Percentiles rank a stretch among this genome's conserved stretches.
These are phyloP conservation scores for Nakazawaea anatomiae DNA, from an alignment of 805 yeast genomes.

Conservation along the genomic window DNA sequence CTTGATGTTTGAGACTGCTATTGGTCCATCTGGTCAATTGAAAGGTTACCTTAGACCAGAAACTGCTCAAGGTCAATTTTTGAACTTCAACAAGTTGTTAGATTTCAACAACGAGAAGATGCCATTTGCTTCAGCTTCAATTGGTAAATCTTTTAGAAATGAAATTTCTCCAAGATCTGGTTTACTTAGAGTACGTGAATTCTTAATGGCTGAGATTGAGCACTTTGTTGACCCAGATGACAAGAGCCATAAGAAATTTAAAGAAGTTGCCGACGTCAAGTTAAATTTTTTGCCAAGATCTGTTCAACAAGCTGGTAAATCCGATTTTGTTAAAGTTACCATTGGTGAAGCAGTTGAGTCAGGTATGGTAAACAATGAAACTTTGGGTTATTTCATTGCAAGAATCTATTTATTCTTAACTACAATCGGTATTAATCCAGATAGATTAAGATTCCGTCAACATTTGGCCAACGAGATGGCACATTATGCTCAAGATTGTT, in stretches of 20 bases:
- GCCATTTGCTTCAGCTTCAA: conserved; percentile 99
- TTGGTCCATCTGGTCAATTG: conserved; percentile 96
- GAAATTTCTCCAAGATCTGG: conserved; percentile 99
- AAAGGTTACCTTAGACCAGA: conserved; percentile 97
- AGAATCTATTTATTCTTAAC: conserved; percentile 81
- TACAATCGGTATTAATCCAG: conserved; percentile 85
- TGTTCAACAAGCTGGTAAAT: conserved; percentile 82
- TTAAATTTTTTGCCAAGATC: conserved; percentile 80
- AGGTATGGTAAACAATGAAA: conserved; percentile 92
- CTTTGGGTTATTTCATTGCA: conserved; percentile 94
- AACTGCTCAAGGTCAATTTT: conserved; percentile 99
- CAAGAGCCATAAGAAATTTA: conserved; percentile 78
- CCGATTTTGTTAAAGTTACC: conserved; percentile 55
- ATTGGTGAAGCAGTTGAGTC: conserved; percentile 87
- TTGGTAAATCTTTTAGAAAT: conserved; percentile 98
- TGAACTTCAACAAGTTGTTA: conserved; percentile 87
- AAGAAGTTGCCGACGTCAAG: conserved; percentile 65
- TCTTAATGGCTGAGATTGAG: conserved; percentile 98
- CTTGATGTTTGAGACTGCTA: conserved; percentile 98
- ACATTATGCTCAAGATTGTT: conserved; percentile 98
- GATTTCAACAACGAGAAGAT: conserved; percentile 93
- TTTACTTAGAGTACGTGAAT: conserved; percentile 94
- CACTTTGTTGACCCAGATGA: conserved; percentile 93
- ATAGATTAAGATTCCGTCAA: conserved; percentile 91
- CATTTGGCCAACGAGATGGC: conserved; percentile 99